These are phyloP conservation scores for Luffa acutangula DNA, from an alignment of 306 rosid species.

Conservation along the genomic window DNA sequence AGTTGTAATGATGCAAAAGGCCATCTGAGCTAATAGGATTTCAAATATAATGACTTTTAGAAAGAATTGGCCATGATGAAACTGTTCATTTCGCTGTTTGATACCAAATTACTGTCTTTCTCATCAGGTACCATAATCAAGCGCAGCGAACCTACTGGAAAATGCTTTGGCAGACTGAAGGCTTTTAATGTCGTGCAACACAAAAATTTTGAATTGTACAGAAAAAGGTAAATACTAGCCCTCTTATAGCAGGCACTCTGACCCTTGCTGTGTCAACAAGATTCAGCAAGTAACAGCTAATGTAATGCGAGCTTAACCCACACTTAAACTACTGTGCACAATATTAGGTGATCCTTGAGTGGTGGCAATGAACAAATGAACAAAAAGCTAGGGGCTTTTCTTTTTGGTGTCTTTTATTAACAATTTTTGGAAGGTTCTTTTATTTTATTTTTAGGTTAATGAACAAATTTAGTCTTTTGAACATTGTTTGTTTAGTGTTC, in stretches of 20 bases:
- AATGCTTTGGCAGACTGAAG: not conserved
- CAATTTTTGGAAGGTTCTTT: not conserved
- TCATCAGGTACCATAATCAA: constrained; percentile 1
- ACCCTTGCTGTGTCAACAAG: not conserved
- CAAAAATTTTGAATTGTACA: not conserved
- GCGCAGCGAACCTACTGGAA: not conserved
- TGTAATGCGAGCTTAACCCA: not conserved
- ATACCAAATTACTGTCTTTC: not conserved
- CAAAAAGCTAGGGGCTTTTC: not conserved
- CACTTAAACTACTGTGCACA: not conserved
- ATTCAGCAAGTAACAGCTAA: not conserved
- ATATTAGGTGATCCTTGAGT: not conserved
- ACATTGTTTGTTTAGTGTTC: not conserved
- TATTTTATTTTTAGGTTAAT: not conserved
- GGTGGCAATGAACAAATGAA: not conserved
- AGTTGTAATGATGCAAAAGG: not conserved
- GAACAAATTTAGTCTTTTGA: not conserved
- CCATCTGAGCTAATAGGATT: not conserved
- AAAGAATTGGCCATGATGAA: not conserved
- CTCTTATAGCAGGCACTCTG: not conserved
- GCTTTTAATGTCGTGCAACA: not conserved
- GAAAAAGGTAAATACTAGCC: not conserved
- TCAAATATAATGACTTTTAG: not conserved
- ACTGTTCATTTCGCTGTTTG: not conserved
- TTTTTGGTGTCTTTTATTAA: not conserved